Conservation (phyloP, 1,139 yeast genomes). For the Kodamaea alishanica region DNA sequence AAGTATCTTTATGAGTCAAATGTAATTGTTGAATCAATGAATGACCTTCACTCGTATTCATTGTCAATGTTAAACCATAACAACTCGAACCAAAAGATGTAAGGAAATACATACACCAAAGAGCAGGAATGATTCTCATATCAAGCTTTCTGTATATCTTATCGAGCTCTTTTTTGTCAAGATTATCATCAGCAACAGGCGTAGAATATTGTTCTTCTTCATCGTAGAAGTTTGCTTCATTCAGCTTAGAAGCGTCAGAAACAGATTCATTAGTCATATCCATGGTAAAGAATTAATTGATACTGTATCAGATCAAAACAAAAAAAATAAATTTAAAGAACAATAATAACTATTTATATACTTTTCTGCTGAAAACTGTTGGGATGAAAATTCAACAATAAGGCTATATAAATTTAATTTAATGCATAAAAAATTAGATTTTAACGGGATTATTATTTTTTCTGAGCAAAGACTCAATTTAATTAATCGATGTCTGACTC, state of each 20-base stretch:
- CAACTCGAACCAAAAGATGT: conserved; percentile 77
- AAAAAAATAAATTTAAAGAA: too few species aligned
- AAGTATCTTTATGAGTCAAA: conserved; percentile 53
- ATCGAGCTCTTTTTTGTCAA: conserved; percentile 38
- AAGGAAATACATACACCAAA: conserved; percentile 76
- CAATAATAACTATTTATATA: too few species aligned
- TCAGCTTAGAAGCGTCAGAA: too few species aligned
- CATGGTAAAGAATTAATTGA: too few species aligned
- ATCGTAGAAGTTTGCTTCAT: conserved; percentile 2
- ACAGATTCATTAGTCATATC: too few species aligned
- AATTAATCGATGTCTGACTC: conserved; percentile 2
- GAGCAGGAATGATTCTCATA: conserved; percentile 70
- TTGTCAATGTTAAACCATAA: conserved; percentile 77
- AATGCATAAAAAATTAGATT: too few species aligned
- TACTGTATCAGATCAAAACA: too few species aligned
- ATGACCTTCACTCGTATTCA: conserved; percentile 65
- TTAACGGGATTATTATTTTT: background rate
- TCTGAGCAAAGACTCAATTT: background rate
- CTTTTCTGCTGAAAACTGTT: background rate
- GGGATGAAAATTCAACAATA: background rate
- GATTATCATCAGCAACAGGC: background rate
- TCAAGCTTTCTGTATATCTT: conserved; percentile 65
- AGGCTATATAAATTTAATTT: too few species aligned
- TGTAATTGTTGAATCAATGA: conserved; percentile 54
- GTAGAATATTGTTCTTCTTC: conserved; percentile 1